These are phyloP conservation scores for Claviceps fusiformis DNA, from an alignment of 2,329 filamentous ascomycete genomes.

Conservation along the genomic window DNA sequence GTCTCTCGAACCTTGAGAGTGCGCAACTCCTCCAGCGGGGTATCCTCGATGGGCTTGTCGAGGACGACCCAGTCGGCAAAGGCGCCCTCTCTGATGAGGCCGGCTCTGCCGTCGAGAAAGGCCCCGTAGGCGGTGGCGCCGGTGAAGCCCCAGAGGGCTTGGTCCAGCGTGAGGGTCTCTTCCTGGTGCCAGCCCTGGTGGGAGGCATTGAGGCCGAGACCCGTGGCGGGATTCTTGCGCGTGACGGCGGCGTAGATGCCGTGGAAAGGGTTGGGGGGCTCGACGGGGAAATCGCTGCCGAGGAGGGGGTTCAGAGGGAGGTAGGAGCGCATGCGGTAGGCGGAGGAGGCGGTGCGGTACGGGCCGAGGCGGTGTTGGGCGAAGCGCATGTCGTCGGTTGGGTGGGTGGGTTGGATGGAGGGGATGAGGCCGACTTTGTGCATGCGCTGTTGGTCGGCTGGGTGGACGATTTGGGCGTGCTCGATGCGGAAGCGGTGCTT, in stretches of 20 bases:
- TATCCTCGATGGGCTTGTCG: slow-evolving; percentile 38
- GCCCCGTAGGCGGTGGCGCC: slow-evolving; percentile 42
- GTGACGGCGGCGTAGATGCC: slow-evolving; percentile 57
- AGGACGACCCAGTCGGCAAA: slow-evolving; percentile 62
- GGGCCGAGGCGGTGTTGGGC: slow-evolving; percentile 45
- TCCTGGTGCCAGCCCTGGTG: slow-evolving; percentile 43
- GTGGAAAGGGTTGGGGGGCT: slow-evolving; percentile 52
- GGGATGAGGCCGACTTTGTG: slow-evolving; percentile 47
- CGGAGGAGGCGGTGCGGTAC: slow-evolving; percentile 38
- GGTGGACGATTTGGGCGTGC: slow-evolving; percentile 57
- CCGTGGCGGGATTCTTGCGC: slow-evolving; percentile 44
- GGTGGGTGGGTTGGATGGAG: slow-evolving; percentile 59
- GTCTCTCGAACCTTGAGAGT: slow-evolving; percentile 47
- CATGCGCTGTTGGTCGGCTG: slow-evolving; percentile 48
- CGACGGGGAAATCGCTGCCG: slow-evolving; percentile 60
- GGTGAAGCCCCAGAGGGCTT: slow-evolving; percentile 51
- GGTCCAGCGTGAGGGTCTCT: slow-evolving; percentile 42
- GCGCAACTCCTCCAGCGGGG: slow-evolving; percentile 38
- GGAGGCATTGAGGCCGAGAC: slow-evolving; percentile 32
- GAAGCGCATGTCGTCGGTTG: slow-evolving; percentile 58
- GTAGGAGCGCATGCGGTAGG: slow-evolving; percentile 54
- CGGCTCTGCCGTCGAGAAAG: slow-evolving; percentile 45
- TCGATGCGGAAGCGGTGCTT: slow-evolving; percentile 51
- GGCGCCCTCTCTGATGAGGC: slow-evolving; percentile 44
- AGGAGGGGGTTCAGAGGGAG: slow-evolving; percentile 41